Evolutionary conservation across 1,284 basidiomycete genomes (phyloP).

Genomic region (Gymnopus androsaceus): DNA sequence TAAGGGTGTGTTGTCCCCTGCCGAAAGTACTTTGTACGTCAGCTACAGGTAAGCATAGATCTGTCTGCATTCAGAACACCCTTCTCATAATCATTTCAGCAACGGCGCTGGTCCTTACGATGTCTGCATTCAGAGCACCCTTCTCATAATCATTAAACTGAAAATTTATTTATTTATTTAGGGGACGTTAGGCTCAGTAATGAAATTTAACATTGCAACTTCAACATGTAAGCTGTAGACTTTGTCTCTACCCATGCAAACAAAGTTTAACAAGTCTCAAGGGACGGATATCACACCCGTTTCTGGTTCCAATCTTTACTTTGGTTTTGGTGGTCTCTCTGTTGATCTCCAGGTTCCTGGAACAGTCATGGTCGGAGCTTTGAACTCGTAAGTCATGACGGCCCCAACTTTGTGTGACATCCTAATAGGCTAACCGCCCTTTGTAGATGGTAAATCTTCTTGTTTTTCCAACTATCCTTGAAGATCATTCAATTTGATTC

Average conservation of each 20-base stretch:
- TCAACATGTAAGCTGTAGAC: slow-evolving; percentile 41
- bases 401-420: not conserved
- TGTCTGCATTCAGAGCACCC: too few species aligned
- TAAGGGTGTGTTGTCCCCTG: slow-evolving; percentile 62
- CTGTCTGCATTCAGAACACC: not conserved
- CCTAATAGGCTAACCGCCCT: not conserved
- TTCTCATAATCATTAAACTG: too few species aligned
- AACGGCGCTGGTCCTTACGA: slow-evolving; percentile 56
- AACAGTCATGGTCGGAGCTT: slow-evolving; percentile 66
- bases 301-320: slow-evolving; percentile 25
- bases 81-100: slow-evolving; percentile 19
- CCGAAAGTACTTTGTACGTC: slow-evolving; percentile 59
- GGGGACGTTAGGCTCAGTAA: slow-evolving; percentile 47
- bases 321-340: slow-evolving; percentile 55
- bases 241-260: not conserved
- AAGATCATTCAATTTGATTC: not conserved
- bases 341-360: slow-evolving; percentile 62
- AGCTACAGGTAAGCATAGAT: slow-evolving; percentile 36
- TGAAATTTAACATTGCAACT: slow-evolving; percentile 54
- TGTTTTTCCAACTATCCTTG: not conserved
- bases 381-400: slow-evolving; percentile 44
- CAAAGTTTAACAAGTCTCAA: slow-evolving; percentile 14
- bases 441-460: not conserved
- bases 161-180: too few species aligned
- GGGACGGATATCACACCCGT: slow-evolving; percentile 59